Conservation (phyloP, 2,329 filamentous ascomycete species). For the Colletotrichum gloeosporioides region DNA sequence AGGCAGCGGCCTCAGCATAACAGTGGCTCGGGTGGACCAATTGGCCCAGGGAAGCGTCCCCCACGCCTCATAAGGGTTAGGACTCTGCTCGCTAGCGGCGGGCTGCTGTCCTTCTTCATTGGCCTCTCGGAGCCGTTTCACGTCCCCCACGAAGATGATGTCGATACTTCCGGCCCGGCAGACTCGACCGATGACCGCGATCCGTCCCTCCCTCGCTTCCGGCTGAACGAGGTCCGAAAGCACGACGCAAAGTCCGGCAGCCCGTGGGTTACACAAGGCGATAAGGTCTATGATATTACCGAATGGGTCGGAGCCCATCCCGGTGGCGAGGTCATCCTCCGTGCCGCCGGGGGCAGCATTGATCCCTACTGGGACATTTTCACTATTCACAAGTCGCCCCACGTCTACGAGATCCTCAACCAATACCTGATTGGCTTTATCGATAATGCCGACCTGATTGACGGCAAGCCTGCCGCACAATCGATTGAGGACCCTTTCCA, state of each 20-base stretch:
- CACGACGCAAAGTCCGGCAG: slow-evolving; percentile 57
- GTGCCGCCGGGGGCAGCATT: slow-evolving; percentile 67
- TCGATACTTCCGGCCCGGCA: neutral
- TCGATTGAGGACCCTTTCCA: slow-evolving; percentile 66
- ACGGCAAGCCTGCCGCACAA: slow-evolving; percentile 58
- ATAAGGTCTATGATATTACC: slow-evolving; percentile 74
- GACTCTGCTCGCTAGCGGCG: slow-evolving; percentile 22
- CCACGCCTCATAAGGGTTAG: slow-evolving; percentile 2
- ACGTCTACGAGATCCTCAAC: slow-evolving; percentile 69
- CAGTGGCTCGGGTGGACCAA: neutral
- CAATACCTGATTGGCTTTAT: slow-evolving; percentile 69
- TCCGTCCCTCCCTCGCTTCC: slow-evolving; percentile 51
- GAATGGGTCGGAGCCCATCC: slow-evolving; percentile 71
- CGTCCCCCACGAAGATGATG: slow-evolving; percentile 1
- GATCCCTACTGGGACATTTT: slow-evolving; percentile 77
- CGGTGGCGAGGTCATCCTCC: slow-evolving; percentile 71
- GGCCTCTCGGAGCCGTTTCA: slow-evolving; percentile 21
- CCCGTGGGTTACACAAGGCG: slow-evolving; percentile 69
- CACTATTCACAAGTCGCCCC: slow-evolving; percentile 68
- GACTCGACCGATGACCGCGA: slow-evolving; percentile 35
- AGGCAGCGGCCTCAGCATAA: neutral
- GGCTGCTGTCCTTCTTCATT: slow-evolving; percentile 19
- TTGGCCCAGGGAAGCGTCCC: neutral
- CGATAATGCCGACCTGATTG: slow-evolving; percentile 61
- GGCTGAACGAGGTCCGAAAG: slow-evolving; percentile 55